Evolutionary conservation across 306 rosid species (phyloP), one percentile per base, ranked within the genome.

Genomic region (Ammopiptanthus mongolicus): DNA sequence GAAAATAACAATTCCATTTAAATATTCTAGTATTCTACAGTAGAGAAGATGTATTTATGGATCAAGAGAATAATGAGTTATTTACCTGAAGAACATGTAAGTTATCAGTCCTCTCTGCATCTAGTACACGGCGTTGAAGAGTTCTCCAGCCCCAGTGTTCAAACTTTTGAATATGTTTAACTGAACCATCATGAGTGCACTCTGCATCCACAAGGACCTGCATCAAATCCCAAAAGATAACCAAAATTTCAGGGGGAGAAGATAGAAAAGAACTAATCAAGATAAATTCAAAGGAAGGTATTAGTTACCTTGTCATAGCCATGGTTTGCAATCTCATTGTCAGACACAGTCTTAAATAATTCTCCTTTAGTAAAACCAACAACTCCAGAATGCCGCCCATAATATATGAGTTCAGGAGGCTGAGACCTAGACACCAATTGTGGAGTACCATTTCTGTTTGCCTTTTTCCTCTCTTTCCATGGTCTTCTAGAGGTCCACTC

Each of bases 181-280:
- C 65, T 59, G 99, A 95, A 47, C 99, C 99, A 80, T 95, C 99
- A 80, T 95, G 99, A 65, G 99, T 95, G 84, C 99, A 95, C 74
- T 95, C 99, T 70, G 97, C 99, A 86, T 95, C 99, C 71, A 92
- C 97, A 17, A 95, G 97, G 14, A 92, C 92, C 98, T 95, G 86
- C 42, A 79, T 56, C 53, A 62, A 79, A 71, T 58, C 74, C 69
- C 44, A 29, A 83, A 41, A 71, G 46, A 41, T 71, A 28, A 74
- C 58, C 12, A 71, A 51, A 29, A 15, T 51, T 37, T 48, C 25
- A 78, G 36, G 72, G 83, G 60, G 29, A n/a, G 31, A 69, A 42
- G 50, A 33, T 80, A 60, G 50, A 41, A 65, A 14, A 46, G n/a
- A 69, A 64, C 51, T 13, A 2, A 51, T 58, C 36, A 77, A 62